phyloP scores from a whole-genome alignment of 1,139 yeast genomes.

The Lodderomyces beijingensis region DNA sequence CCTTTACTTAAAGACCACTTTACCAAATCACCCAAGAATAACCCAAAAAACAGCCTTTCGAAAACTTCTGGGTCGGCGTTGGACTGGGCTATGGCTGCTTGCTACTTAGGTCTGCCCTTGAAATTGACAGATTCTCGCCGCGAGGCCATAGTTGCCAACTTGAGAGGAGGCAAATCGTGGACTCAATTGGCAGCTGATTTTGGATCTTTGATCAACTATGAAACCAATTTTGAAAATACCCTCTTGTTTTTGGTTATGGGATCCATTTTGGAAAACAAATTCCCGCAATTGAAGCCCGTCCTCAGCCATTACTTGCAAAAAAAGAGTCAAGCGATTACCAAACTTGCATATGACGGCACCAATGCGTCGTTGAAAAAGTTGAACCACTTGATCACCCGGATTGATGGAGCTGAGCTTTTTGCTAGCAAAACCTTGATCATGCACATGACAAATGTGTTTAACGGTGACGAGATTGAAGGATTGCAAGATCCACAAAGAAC shows the following conservation, averaged over 20 bases:
- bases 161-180: constrained; percentile 22
- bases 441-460: constrained; percentile 27
- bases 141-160: constrained; percentile 17
- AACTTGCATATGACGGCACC: constrained; percentile 30
- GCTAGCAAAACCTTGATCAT: constrained; percentile 23
- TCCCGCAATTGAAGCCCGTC: constrained; percentile 19
- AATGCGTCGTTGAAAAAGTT: constrained; percentile 21
- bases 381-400: constrained; percentile 24
- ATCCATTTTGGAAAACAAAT: constrained; percentile 20
- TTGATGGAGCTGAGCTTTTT: constrained; percentile 28
- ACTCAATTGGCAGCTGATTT: constrained; percentile 24
- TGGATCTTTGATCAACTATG: constrained; percentile 26
- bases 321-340: constrained; percentile 25
- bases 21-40: constrained; percentile 4
- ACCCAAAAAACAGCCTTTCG: not conserved
- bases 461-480: too few relatives aligned
- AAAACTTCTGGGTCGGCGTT: constrained; percentile 2
- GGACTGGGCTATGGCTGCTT: constrained; percentile 24
- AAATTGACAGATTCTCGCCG: constrained; percentile 17
- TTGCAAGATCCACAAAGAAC: constrained; percentile 23
- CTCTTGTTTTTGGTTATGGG: constrained; percentile 32
- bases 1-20: constrained; percentile 18
- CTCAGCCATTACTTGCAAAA: constrained; percentile 24
- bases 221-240: constrained; percentile 35
- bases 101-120: constrained; percentile 30